A percentile compares a stretch with the other conserved stretches of the same genome.
Evolutionary conservation across 1,139 yeast species (phyloP).

Genomic region (Groenewaldozyma sp.): DNA sequence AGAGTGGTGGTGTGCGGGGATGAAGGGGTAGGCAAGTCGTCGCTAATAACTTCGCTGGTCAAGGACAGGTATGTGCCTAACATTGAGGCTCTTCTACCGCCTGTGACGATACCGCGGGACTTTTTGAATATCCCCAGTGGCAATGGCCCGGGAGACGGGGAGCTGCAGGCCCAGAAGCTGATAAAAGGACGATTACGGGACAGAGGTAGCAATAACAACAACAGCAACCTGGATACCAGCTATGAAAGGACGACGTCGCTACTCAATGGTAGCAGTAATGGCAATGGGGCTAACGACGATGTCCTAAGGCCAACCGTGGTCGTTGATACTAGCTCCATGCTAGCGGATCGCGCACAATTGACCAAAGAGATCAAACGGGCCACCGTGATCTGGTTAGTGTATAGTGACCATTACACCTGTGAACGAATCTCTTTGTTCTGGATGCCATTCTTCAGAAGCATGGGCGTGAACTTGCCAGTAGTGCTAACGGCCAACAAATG

Average conservation of each 20-base stretch:
- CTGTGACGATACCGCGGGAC: conserved; percentile 68
- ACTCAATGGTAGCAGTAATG: background rate
- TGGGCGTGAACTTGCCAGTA: conserved; percentile 88
- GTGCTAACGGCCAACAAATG: conserved; percentile 81
- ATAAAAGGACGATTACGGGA: too few species aligned
- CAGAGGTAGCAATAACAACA: background rate
- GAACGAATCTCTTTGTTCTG: conserved; percentile 86
- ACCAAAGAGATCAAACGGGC: conserved; percentile 75
- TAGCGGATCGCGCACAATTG: conserved; percentile 47
- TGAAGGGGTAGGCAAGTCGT: conserved; percentile 44
- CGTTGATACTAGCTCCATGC: conserved; percentile 61
- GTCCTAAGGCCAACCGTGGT: conserved; percentile 63
- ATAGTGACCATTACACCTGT: conserved; percentile 87
- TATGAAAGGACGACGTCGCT: background rate
- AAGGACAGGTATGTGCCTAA: conserved; percentile 72
- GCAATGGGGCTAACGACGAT: conserved; percentile 11
- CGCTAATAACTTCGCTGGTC: conserved; percentile 66
- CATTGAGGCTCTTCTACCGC: conserved; percentile 69
- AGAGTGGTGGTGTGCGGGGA: conserved; percentile 93
- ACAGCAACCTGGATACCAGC: background rate
- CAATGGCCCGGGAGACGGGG: background rate
- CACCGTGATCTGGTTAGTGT: conserved; percentile 87
- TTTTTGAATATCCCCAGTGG: conserved; percentile 31
- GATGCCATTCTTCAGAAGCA: conserved; percentile 85
- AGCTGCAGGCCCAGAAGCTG: too few species aligned